Evolutionary conservation across 1,284 basidiomycete species (phyloP), one percentile per base, ranked within the genome.

Genomic region (Irpex lacteus): DNA sequence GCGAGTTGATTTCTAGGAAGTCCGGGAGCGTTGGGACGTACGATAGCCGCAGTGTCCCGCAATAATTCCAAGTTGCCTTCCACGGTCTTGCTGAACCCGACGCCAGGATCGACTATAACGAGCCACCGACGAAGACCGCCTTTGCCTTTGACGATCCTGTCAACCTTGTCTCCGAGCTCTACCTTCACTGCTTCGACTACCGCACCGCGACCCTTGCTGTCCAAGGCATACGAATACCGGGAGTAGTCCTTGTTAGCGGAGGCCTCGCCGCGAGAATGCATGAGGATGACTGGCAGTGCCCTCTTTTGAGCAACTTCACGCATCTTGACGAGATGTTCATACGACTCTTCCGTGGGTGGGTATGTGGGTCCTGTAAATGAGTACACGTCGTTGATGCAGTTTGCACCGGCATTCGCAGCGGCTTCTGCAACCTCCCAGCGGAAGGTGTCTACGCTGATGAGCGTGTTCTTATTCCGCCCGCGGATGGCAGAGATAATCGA

Each of bases 361-460:
- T 86, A 89, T 7, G 80, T 77, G 0, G 85, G 86, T 0, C 92
- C 93, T 9, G 84, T 82, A 66, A 95, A 94, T 0, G 90, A 91
- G 66, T 92, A 87, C 0, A 99, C 95, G 71, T 99, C 97, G 77
- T 99, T 98, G 80, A 99, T 92, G 73, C 95, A 92, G 71, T 91
- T 94, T 8, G 94, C 96, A 0, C 98, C 97, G 0, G 93, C 95
- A 4, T 80, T 77, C 5, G 98, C 80, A 0, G 94, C 92, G 0
- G 85, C 86, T 60, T 83, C 77, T 0, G 96, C 96, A 0, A 99
- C 96, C 0, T 85, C 80, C 44, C 88, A 84, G 4, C 96, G 90
- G 82, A 98, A 98, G 0, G 98, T 98, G 75, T 99, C 96, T 49
- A 99, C 81, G 62, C 94, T 96, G 70, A 99, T 87, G 0, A 90